Base-by-base conservation (phyloP, 441 rosid genomes). In the Pelargonium myrrhifolium region DNA sequence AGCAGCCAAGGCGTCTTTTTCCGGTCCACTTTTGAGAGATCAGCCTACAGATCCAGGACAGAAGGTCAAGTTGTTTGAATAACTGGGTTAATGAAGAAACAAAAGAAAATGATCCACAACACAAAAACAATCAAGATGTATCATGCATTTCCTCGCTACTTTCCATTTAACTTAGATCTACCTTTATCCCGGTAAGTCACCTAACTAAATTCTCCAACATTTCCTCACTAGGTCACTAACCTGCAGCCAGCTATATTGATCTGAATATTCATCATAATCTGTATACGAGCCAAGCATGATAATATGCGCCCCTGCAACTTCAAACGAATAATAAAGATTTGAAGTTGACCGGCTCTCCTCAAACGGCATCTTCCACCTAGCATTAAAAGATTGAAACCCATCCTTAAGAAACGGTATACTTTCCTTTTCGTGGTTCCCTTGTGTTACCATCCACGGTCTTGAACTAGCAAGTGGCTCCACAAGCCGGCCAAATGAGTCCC, bases 391-490 rank as follows among this genome's bases (percentile, higher is more conserved):
- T 47, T 78, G 68, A 77, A 94, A 94, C 3, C 84, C 91, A 80
- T 87, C 91, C 60, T 74, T 81, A 4, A 94, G 2, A 17, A 87
- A 58, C 0, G 88, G 96, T 73, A 94, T 87, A 72, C 14, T 76
- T 83, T 94, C 99, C 72, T 74, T 75, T 62, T 94, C 99, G 67
- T 94, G 99, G 83, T 94, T 94, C 65, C 97, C 99, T 78, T 91
- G 74, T 0, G 99, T 94, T 47, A 94, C 99, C 99, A 94, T 94
- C 99, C 99, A 94, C 0, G 99, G 96, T 77, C 87, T 88, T 20
- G 92, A 81, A 75, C 97, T 94, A 20, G 99, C 96, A 61, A 94
- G 89, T 42, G 96, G 97, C 86, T 94, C 81, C 58, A 94, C 94
- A 55, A 94, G 78, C 72, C 88, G 82, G 4, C 97, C 97, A 71